Base-by-base conservation (phyloP, 306 rosid species). In the Lathyrus tuberosus region DNA sequence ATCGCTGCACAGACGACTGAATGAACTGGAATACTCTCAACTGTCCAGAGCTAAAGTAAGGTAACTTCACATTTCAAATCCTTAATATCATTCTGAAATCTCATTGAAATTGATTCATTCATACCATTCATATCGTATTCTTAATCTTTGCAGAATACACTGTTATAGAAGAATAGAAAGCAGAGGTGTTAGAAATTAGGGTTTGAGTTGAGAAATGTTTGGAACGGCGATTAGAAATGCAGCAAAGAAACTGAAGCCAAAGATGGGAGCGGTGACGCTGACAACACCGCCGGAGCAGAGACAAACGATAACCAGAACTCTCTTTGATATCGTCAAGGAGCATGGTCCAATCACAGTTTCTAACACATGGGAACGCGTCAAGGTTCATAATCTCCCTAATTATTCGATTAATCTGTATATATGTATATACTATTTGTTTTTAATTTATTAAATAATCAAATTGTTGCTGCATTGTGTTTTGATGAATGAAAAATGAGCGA, bases 291-390 rank as follows among this genome's bases (percentile, higher is more conserved):
- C 91, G 7, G 98, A 92, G 87, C 92, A 89, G 69, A 82, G 91
- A 28, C 86, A 85, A 62, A 88, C 94, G 30, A 93, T 88, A 65
- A 85, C 96, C 1, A 78, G 96, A 37, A 79, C 53, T 52, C 79
- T 93, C 48, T 88, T 88, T 46, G 97, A 90, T 70, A 70, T 93
- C 11, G 86, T 93, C 4, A 88, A 80, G 87, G 96, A 90, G 62
- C 91, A 93, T 18, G 97, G 98, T 74, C 97, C 98, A 24, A 83
- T 93, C 76, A 93, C 94, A 26, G 83, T 93, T 64, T 57, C 83
- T 5, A 78, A 93, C 67, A 85, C 97, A 30, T 93, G 98, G 96
- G 90, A 88, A 49, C 98, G 76, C 47, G 86, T 82, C 66, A 72
- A 91, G 92, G 97, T 91, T 44, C 17, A 1, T 8, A 51, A 51